Conservation (phyloP, 2,329 filamentous ascomycete genomes). For the Calonectria crousiana region DNA sequence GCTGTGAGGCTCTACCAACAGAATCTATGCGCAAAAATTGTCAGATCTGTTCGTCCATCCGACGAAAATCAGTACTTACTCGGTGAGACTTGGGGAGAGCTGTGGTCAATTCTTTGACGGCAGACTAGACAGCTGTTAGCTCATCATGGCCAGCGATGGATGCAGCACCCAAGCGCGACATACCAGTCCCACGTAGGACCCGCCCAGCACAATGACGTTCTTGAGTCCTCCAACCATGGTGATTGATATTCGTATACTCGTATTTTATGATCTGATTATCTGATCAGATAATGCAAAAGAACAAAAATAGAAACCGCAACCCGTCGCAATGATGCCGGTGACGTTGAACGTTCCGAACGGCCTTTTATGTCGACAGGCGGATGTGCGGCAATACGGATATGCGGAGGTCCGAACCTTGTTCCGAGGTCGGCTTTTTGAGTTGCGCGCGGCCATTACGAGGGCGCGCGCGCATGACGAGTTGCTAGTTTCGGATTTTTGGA, state of each 20-base stretch:
- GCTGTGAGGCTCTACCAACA: slow-evolving; percentile 63
- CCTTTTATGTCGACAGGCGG: slow-evolving; percentile 17
- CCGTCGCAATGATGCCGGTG: background rate
- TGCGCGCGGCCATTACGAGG: background rate
- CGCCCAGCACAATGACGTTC: slow-evolving; percentile 44
- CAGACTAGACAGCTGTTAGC: slow-evolving; percentile 28
- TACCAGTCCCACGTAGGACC: slow-evolving; percentile 44
- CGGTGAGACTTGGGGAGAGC: slow-evolving; percentile 38
- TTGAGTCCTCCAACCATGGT: slow-evolving; percentile 37
- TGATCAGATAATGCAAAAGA: slow-evolving; percentile 4
- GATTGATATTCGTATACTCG: background rate
- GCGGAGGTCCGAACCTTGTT: slow-evolving; percentile 18
- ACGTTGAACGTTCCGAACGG: background rate
- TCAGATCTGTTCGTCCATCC: background rate
- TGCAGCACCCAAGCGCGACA: background rate
- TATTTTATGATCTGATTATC: background rate
- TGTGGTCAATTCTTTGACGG: slow-evolving; percentile 39
- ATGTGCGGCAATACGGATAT: slow-evolving; percentile 25
- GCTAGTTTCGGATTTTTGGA: background rate
- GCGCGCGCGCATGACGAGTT: background rate
- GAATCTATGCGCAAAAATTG: slow-evolving; percentile 44
- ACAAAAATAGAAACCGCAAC: slow-evolving; percentile 18
- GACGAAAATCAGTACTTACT: background rate
- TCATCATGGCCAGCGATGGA: background rate
- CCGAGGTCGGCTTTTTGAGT: slow-evolving; percentile 20